Percentiles rank a stretch among this genome's conserved stretches.
phyloP scores from a whole-genome alignment of 1,284 basidiomycete species.

The Trametes sp. region DNA sequence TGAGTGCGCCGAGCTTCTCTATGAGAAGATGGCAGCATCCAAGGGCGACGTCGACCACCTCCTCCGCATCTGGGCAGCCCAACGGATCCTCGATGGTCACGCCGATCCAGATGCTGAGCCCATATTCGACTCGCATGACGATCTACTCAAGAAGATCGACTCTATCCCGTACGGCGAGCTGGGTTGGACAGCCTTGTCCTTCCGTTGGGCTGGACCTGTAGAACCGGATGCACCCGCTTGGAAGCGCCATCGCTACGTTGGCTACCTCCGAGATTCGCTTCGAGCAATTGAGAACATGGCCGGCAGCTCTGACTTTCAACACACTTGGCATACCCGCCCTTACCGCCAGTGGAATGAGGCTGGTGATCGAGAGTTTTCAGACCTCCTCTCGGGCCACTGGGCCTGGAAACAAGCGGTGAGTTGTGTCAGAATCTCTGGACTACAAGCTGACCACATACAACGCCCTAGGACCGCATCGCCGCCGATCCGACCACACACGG shows the following conservation, averaged over 20 bases:
- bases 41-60: slow-evolving; percentile 19
- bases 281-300: slow-evolving; percentile 21
- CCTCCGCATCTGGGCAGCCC: background rate
- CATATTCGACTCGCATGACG: background rate
- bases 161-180: background rate
- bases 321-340: background rate
- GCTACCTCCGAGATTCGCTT: slow-evolving; percentile 26
- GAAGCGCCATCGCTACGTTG: slow-evolving; percentile 22
- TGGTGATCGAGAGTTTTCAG: slow-evolving; percentile 4
- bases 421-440: too few species aligned
- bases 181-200: background rate
- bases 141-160: background rate
- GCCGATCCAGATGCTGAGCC: background rate
- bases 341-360: slow-evolving; percentile 12
- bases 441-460: too few species aligned
- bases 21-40: slow-evolving; percentile 11
- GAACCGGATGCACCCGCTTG: slow-evolving; percentile 24
- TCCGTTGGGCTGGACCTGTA: slow-evolving; percentile 18
- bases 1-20: slow-evolving; percentile 16
- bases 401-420: background rate
- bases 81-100: slow-evolving; percentile 1
- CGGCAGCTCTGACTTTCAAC: slow-evolving; percentile 11
- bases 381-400: slow-evolving; percentile 28
- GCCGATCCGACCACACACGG: slow-evolving; percentile 24
- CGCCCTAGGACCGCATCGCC: slow-evolving; percentile 22